These are phyloP conservation scores for Populus trichocarpa DNA, from an alignment of 441 rosid genomes.

Conservation along the genomic window DNA sequence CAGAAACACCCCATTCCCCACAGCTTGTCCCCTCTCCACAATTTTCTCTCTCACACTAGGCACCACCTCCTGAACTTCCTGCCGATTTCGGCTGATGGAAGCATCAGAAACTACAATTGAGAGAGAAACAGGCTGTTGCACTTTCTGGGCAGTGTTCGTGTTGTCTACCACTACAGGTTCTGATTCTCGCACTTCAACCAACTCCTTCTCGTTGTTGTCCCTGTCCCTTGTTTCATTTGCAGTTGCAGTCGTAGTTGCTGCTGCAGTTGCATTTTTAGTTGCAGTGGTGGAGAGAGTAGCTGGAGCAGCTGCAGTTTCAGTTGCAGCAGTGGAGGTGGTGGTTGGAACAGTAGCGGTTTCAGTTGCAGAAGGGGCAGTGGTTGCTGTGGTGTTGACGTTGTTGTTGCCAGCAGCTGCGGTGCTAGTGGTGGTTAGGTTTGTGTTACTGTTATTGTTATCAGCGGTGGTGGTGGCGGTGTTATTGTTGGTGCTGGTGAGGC, in stretches of 20 bases:
- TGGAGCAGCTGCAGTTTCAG: background rate
- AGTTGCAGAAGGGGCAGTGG: background rate
- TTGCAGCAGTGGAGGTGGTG: background rate
- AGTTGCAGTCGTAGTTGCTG: background rate
- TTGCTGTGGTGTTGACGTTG: background rate
- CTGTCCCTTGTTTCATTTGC: background rate
- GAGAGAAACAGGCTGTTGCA: constrained; percentile 19
- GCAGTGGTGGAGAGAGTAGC: background rate
- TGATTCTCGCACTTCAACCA: constrained; percentile 25
- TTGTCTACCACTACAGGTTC: constrained; percentile 28
- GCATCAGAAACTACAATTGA: constrained; percentile 40
- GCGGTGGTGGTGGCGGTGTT: constrained; percentile 1
- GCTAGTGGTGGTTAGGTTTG: background rate
- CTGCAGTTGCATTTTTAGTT: background rate
- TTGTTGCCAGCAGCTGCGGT: background rate
- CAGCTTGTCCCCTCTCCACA: constrained; percentile 22
- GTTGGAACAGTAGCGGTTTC: background rate
- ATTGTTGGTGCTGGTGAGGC: constrained; percentile 6
- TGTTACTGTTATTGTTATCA: background rate
- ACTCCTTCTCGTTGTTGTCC: constrained; percentile 17
- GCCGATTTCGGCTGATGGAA: constrained; percentile 34
- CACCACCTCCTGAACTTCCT: constrained; percentile 14
- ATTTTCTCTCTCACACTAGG: constrained; percentile 4
- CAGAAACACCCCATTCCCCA: constrained; percentile 42
- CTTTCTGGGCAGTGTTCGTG: constrained; percentile 27